A percentile compares a stretch with the other conserved stretches of the same genome.
Conservation (phyloP, 305 asterid genomes). For the Ilex paraguariensis region DNA sequence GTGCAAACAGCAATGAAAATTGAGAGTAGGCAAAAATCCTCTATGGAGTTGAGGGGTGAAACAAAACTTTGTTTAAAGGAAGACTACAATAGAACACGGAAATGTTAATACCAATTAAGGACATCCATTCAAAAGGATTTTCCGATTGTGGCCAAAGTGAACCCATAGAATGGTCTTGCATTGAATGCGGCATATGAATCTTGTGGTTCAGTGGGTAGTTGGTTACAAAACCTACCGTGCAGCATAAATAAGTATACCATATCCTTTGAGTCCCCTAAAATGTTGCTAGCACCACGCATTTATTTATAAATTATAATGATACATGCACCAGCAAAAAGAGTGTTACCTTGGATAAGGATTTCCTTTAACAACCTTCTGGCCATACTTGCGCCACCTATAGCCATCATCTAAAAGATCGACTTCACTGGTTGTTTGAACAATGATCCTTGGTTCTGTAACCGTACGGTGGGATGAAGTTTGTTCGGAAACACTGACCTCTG, state of each 20-base stretch:
- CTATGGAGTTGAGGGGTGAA: too few relatives aligned
- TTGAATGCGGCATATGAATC: too few relatives aligned
- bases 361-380: constrained; percentile 95
- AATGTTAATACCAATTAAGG: too few relatives aligned
- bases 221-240: neutral
- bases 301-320: neutral
- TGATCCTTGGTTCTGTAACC: constrained; percentile 80
- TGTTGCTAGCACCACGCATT: neutral
- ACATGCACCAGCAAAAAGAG: neutral
- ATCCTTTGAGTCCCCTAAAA: neutral
- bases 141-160: too few relatives aligned
- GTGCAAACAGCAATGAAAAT: too few relatives aligned
- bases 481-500: constrained; percentile 54
- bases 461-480: constrained; percentile 62
- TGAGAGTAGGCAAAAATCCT: too few relatives aligned
- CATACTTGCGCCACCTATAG: constrained; percentile 86
- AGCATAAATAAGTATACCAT: neutral
- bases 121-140: too few relatives aligned
- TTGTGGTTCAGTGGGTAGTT: too few relatives aligned
- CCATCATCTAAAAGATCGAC: constrained; percentile 92
- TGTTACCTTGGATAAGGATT: constrained; percentile 84
- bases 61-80: too few relatives aligned
- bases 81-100: too few relatives aligned
- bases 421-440: constrained; percentile 88
- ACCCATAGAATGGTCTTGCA: too few relatives aligned